phyloP scores from a whole-genome alignment of 1,139 yeast species.

The Diutina pseudorugosa region DNA sequence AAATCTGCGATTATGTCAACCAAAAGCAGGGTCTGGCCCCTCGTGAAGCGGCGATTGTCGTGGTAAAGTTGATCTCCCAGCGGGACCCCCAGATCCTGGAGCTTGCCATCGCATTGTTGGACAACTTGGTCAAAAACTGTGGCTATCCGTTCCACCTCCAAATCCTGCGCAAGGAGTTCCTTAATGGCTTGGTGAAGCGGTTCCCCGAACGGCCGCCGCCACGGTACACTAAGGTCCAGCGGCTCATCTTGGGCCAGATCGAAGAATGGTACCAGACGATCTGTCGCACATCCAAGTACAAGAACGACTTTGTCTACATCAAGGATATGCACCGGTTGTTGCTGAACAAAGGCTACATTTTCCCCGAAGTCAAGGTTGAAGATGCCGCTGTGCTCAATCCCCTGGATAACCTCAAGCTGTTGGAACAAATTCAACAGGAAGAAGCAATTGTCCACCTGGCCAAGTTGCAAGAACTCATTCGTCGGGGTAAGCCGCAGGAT shows the following conservation, averaged over 20 bases:
- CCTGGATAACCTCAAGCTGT: conserved; percentile 76
- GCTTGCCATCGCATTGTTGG: conserved; percentile 50
- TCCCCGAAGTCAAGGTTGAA: conserved; percentile 84
- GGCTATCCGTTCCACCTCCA: conserved; percentile 96
- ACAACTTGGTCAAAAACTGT: conserved; percentile 90
- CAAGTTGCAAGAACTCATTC: conserved; percentile 84
- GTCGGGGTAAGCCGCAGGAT: conserved; percentile 94
- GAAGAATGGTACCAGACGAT: conserved; percentile 98
- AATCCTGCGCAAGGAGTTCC: conserved; percentile 85
- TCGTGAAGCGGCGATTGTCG: conserved; percentile 86
- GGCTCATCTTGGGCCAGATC: conserved; percentile 76
- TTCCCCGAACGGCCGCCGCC: conserved; percentile 94
- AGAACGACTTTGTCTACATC: conserved; percentile 83
- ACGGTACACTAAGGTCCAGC: conserved; percentile 71
- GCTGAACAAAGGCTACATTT: conserved; percentile 75
- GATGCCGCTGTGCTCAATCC: conserved; percentile 93
- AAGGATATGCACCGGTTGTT: conserved; percentile 92
- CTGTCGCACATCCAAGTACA: conserved; percentile 80
- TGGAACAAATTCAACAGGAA: conserved; percentile 84
- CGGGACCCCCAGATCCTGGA: conserved; percentile 71
- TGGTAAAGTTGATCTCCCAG: conserved; percentile 73
- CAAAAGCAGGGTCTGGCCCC: conserved; percentile 88
- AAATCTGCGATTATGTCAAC: conserved; percentile 87
- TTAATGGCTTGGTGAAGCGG: conserved; percentile 82
- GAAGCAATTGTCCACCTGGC: conserved; percentile 91